These are phyloP conservation scores for Sclerotinia sclerotiorum DNA, from an alignment of 2,329 filamentous ascomycete genomes.

Conservation along the genomic window DNA sequence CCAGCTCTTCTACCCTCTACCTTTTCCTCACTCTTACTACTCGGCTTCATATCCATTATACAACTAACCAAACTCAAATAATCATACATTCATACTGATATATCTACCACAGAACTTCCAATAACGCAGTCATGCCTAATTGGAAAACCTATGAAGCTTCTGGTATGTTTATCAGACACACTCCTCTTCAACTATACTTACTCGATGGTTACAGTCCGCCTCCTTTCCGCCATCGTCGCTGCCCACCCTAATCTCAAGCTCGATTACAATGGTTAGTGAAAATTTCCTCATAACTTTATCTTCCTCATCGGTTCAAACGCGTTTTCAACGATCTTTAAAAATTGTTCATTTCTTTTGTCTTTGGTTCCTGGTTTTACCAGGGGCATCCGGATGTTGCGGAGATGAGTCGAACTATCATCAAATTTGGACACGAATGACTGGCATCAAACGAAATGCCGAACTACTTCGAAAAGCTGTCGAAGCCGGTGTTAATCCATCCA, in stretches of 20 bases:
- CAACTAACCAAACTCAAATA: background rate
- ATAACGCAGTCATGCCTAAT: constrained; percentile 50
- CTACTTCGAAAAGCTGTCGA: constrained; percentile 31
- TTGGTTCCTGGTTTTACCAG: constrained; percentile 40
- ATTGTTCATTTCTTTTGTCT: constrained; percentile 14
- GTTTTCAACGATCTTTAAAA: background rate
- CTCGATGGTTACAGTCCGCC: constrained; percentile 45
- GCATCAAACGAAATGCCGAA: constrained; percentile 30
- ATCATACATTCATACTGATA: constrained; percentile 17
- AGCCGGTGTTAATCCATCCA: constrained; percentile 30
- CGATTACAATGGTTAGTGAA: constrained; percentile 60
- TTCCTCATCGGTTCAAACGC: background rate
- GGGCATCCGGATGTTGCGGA: constrained; percentile 52
- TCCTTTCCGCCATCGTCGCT: constrained; percentile 61
- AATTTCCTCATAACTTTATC: constrained; percentile 8
- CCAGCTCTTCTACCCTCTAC: background rate
- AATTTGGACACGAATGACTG: constrained; percentile 30
- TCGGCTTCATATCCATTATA: background rate
- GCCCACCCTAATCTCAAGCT: constrained; percentile 55
- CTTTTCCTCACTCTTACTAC: background rate
- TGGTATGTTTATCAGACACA: constrained; percentile 10
- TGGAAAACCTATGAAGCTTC: constrained; percentile 62
- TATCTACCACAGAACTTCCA: constrained; percentile 4
- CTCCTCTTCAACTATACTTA: background rate
- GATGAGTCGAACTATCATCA: constrained; percentile 31